Evolutionary conservation across 2,329 filamentous ascomycete species (phyloP).

Genomic region (Fusarium solani-melongenae): DNA sequence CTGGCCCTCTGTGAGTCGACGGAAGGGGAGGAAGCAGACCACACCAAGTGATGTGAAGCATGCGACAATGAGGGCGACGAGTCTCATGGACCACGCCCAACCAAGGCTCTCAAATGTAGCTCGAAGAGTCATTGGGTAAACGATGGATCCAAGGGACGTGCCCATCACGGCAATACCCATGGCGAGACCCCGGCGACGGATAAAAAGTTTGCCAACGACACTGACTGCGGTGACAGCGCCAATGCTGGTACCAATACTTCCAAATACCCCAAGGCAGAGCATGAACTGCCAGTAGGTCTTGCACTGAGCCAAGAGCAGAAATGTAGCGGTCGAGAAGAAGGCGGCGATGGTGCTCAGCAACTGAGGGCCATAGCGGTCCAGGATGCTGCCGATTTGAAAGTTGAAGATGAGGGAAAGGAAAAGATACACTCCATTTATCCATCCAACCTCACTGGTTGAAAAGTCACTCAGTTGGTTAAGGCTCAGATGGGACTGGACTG

Average conservation of each 20-base stretch:
- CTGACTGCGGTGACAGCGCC: constrained; percentile 48
- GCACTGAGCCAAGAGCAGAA: constrained; percentile 59
- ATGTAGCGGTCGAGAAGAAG: constrained; percentile 48
- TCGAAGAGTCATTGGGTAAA: constrained; percentile 48
- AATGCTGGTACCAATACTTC: constrained; percentile 54
- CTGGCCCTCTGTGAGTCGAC: constrained; percentile 19
- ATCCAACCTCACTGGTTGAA: constrained; percentile 56
- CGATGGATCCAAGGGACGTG: constrained; percentile 43
- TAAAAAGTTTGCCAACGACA: constrained; percentile 43
- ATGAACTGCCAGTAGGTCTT: constrained; percentile 61
- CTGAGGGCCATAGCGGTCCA: constrained; percentile 58
- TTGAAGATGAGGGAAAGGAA: constrained; percentile 57
- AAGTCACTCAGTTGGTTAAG: constrained; percentile 55
- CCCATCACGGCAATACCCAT: constrained; percentile 34
- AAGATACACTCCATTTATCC: constrained; percentile 58
- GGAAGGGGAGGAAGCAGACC: constrained; percentile 48
- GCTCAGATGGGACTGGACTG: constrained; percentile 57
- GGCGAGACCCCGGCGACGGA: constrained; percentile 28
- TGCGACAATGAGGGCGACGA: constrained; percentile 42
- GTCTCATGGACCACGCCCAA: constrained; percentile 47
- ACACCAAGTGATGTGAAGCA: constrained; percentile 40
- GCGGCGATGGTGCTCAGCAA: constrained; percentile 52
- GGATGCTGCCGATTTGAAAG: constrained; percentile 58
- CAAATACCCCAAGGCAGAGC: constrained; percentile 54
- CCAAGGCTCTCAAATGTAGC: constrained; percentile 41